phyloP scores from a whole-genome alignment of 768 basidiomycete species.

The Neoboletus magnificus region DNA sequence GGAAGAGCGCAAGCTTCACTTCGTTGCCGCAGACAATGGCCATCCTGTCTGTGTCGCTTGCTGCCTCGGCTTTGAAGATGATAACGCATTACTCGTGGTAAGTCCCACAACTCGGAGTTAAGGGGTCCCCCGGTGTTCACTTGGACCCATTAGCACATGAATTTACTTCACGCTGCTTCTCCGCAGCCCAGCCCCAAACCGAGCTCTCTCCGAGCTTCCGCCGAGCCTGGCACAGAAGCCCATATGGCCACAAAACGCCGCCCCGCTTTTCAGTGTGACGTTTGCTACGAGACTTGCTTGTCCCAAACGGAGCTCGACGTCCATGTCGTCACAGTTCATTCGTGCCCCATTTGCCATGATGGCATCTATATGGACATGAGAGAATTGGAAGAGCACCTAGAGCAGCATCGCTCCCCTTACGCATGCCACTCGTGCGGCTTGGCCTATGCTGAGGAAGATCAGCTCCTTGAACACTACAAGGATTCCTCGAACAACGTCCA shows the following conservation, averaged over 20 bases:
- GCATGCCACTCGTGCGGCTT: conserved; percentile 22
- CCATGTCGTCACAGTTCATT: conserved; percentile 29
- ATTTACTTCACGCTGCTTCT: conserved; percentile 13
- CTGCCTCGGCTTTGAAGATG: conserved; percentile 35
- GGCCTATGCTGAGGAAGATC: conserved; percentile 32
- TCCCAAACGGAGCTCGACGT: conserved; percentile 29
- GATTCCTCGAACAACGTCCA: conserved; percentile 35
- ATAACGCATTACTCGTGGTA: conserved; percentile 29
- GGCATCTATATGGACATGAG: conserved; percentile 27
- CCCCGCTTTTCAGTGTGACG: conserved; percentile 16
- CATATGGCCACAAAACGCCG: background rate
- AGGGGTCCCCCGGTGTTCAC: conserved; percentile 8
- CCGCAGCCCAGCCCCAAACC: conserved; percentile 11
- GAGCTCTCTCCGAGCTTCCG: conserved; percentile 9
- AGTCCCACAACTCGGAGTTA: conserved; percentile 11
- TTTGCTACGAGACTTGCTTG: conserved; percentile 22
- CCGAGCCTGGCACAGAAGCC: conserved; percentile 4
- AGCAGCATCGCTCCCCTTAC: conserved; percentile 28
- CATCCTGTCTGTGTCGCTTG: conserved; percentile 40
- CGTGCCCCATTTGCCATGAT: conserved; percentile 33
- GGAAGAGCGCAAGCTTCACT: conserved; percentile 39
- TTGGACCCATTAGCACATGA: conserved; percentile 16
- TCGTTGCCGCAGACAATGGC: conserved; percentile 31
- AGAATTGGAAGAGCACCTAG: conserved; percentile 29
- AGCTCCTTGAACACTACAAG: conserved; percentile 39